These are phyloP conservation scores for Pestalotiopsis sp. DNA, from an alignment of 2,329 filamentous ascomycete species.

Conservation along the genomic window DNA sequence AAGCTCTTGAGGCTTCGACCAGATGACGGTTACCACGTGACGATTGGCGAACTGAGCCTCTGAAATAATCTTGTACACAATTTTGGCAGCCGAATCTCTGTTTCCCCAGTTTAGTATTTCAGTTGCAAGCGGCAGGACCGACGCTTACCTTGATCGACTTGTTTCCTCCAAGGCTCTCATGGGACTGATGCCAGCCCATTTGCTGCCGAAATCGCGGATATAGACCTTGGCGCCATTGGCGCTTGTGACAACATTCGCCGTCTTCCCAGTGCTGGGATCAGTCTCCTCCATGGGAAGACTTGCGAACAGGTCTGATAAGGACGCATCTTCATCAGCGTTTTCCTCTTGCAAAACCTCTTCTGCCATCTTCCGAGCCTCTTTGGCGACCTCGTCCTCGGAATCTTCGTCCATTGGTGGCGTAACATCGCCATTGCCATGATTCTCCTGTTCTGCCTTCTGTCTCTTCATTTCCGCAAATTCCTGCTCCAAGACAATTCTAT, in stretches of 20 bases:
- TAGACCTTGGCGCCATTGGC: slow-evolving; percentile 57
- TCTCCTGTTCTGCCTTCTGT: slow-evolving; percentile 36
- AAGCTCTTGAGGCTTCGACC: slow-evolving; percentile 73
- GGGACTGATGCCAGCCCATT: slow-evolving; percentile 76
- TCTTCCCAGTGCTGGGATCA: slow-evolving; percentile 61
- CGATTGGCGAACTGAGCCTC: slow-evolving; percentile 75
- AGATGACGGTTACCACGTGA: slow-evolving; percentile 73
- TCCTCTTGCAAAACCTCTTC: slow-evolving; percentile 58
- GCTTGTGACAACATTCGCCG: slow-evolving; percentile 56
- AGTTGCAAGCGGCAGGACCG: neutral
- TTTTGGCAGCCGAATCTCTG: slow-evolving; percentile 70
- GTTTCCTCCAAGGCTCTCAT: slow-evolving; percentile 80
- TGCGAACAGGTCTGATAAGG: slow-evolving; percentile 59
- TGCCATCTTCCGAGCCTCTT: slow-evolving; percentile 61
- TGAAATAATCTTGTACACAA: slow-evolving; percentile 72
- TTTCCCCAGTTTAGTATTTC: slow-evolving; percentile 8
- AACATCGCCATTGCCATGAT: slow-evolving; percentile 32
- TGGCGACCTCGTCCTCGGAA: slow-evolving; percentile 48
- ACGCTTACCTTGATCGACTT: slow-evolving; percentile 72
- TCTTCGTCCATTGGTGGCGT: slow-evolving; percentile 24
- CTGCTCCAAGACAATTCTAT: slow-evolving; percentile 62
- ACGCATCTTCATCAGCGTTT: slow-evolving; percentile 56
- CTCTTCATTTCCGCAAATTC: slow-evolving; percentile 57
- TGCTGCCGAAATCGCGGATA: slow-evolving; percentile 78
- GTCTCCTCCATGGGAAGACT: slow-evolving; percentile 64